phyloP scores from a whole-genome alignment of 2,329 filamentous ascomycete species.

The Xylaria sp. region DNA sequence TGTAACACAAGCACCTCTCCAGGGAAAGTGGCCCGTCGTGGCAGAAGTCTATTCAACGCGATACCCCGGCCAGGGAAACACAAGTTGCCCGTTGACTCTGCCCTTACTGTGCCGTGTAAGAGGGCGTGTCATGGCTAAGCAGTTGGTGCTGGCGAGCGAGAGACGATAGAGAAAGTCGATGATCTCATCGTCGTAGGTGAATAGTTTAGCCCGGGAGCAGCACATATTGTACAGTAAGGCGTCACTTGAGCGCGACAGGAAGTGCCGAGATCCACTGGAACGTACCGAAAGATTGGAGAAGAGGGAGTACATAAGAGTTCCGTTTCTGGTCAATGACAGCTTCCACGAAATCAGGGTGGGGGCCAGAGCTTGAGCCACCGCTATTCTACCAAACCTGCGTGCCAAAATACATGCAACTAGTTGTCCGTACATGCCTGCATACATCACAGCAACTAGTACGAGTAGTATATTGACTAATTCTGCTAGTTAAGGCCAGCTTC shows the following conservation, averaged over 20 bases:
- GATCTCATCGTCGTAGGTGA: slow-evolving; percentile 13
- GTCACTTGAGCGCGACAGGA: not conserved
- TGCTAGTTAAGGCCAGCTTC: not conserved
- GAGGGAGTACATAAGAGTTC: not conserved
- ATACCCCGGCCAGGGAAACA: not conserved
- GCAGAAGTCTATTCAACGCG: not conserved
- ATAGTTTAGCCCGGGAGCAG: slow-evolving; percentile 9
- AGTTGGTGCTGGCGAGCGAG: not conserved
- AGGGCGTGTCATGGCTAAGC: not conserved
- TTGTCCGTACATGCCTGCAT: too few relatives aligned
- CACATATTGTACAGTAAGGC: slow-evolving; percentile 19
- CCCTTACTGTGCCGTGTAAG: not conserved
- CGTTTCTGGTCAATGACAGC: not conserved
- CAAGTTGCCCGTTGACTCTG: not conserved
- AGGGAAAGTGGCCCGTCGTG: not conserved
- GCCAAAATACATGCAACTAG: not conserved
- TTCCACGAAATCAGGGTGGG: slow-evolving; percentile 1
- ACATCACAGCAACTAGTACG: too few relatives aligned
- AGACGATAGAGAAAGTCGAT: not conserved
- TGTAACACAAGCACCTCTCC: not conserved
- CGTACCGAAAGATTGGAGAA: not conserved
- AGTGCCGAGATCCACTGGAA: slow-evolving; percentile 13
- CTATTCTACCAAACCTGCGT: not conserved
- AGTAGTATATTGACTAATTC: too few relatives aligned
- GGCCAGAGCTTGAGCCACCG: not conserved